Conservation (phyloP, 768 basidiomycete genomes). For the Russula sp. region DNA sequence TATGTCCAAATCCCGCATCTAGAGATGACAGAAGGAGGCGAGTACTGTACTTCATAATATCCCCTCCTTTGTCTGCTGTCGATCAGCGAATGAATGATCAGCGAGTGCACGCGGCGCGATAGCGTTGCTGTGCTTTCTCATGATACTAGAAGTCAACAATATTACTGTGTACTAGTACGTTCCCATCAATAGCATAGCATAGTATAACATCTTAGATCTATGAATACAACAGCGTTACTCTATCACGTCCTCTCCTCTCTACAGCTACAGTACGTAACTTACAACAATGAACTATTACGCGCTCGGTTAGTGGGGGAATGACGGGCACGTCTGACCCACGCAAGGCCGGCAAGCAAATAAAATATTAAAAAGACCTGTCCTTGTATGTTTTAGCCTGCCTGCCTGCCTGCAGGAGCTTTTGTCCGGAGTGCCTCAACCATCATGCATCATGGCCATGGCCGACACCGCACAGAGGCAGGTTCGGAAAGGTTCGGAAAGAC, state of each 20-base stretch:
- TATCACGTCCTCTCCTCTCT: background rate
- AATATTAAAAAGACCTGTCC: background rate
- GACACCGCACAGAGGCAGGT: background rate
- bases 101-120: background rate
- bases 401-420: background rate
- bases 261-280: background rate
- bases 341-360: background rate
- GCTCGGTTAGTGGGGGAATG: background rate
- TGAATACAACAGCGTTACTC: background rate
- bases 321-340: background rate
- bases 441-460: too few species aligned
- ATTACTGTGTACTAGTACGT: slow-evolving; percentile 2
- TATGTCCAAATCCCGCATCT: slow-evolving; percentile 18
- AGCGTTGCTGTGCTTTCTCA: background rate
- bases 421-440: background rate
- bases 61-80: background rate
- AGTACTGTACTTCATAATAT: background rate
- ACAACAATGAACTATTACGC: background rate
- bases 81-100: too few species aligned
- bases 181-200: slow-evolving; percentile 3
- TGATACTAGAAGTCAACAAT: background rate
- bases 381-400: background rate
- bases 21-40: slow-evolving; percentile 22
- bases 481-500: too few species aligned
- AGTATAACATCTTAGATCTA: background rate